Evolutionary conservation across 441 rosid genomes (phyloP).

Genomic region (Theobroma grandiflorum): DNA sequence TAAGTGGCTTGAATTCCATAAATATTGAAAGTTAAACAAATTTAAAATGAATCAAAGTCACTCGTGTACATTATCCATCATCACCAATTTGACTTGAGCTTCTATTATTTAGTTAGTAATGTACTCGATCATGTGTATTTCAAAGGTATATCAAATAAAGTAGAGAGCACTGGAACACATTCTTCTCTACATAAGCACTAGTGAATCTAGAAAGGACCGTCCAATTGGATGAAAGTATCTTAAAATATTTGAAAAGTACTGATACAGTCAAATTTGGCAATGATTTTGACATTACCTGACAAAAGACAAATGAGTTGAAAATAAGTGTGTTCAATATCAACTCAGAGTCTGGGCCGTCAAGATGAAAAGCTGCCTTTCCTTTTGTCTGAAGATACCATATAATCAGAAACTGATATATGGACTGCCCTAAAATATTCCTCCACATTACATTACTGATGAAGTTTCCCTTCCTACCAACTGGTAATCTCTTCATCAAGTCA

Average conservation of each 20-base stretch:
- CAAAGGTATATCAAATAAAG: not conserved
- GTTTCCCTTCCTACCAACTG: conserved; percentile 66
- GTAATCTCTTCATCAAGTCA: conserved; percentile 54
- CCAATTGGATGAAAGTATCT: not conserved
- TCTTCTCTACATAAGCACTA: not conserved
- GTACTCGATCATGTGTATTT: not conserved
- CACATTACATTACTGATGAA: conserved; percentile 64
- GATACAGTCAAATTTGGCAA: not conserved
- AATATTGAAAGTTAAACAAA: not conserved
- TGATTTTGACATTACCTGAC: conserved; percentile 51
- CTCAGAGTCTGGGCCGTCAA: conserved; percentile 51
- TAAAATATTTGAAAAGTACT: not conserved
- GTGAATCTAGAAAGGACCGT: not conserved
- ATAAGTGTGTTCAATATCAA: conserved; percentile 66
- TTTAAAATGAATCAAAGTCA: not conserved
- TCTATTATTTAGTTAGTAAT: not conserved
- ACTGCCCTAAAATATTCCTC: conserved; percentile 65
- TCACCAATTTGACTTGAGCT: not conserved
- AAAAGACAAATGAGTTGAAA: conserved; percentile 62
- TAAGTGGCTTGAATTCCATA: not conserved
- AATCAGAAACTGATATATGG: conserved; percentile 53
- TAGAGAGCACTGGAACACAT: not conserved
- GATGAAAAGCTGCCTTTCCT: conserved; percentile 43
- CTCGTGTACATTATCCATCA: not conserved
- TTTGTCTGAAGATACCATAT: conserved; percentile 57